These are phyloP conservation scores for Chenopodium formosanum DNA, from an alignment of 148 eudicot species.

Conservation along the genomic window DNA sequence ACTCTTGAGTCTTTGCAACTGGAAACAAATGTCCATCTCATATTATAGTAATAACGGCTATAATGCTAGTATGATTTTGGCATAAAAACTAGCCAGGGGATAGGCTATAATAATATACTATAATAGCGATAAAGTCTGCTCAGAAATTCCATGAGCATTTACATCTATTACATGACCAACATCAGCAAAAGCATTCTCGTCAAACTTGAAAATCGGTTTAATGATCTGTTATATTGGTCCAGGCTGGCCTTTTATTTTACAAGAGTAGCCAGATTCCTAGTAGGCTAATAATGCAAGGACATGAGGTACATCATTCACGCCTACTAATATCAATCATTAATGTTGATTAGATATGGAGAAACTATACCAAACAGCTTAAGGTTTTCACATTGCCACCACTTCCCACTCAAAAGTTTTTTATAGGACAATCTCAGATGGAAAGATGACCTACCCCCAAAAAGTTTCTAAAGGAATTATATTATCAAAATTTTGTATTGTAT, in stretches of 20 bases:
- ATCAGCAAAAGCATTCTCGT: not conserved
- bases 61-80: not conserved
- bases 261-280: not conserved
- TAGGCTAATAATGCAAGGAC: not conserved
- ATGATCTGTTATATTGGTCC: not conserved
- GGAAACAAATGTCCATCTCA: conserved; percentile 1
- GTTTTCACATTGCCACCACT: not conserved
- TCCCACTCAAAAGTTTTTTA: not conserved
- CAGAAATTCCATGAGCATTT: not conserved
- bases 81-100: not conserved
- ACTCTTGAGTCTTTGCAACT: not conserved
- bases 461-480: too few species aligned
- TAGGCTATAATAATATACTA: not conserved
- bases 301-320: not conserved
- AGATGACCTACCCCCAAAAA: not conserved
- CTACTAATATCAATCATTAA: not conserved
- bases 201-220: not conserved
- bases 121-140: not conserved
- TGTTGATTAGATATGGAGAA: not conserved
- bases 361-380: not conserved
- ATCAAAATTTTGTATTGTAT: too few species aligned
- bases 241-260: not conserved
- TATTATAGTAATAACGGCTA: not conserved
- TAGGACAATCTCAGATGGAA: not conserved
- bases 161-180: not conserved